Percentiles rank a stretch among this genome's conserved stretches.
These are phyloP conservation scores for Neurospora sp. DNA, from an alignment of 495 filamentous ascomycete species.

Conservation along the genomic window DNA sequence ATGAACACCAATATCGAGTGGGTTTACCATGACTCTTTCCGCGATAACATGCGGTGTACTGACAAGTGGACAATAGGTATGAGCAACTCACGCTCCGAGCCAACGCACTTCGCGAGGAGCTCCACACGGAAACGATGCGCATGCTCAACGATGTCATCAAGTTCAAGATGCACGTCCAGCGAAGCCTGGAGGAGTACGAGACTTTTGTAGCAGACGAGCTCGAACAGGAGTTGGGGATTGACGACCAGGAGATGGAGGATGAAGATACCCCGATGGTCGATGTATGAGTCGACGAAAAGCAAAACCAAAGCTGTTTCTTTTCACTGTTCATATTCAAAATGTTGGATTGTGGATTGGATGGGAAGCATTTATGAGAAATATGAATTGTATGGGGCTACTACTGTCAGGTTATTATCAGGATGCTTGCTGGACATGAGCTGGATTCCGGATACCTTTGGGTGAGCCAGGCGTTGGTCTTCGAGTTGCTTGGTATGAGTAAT, in stretches of 20 bases:
- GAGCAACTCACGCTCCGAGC: slow-evolving; percentile 81
- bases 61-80: slow-evolving; percentile 44
- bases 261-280: slow-evolving; percentile 22
- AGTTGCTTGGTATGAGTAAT: neutral
- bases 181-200: slow-evolving; percentile 84
- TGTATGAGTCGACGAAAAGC: slow-evolving; percentile 10
- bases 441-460: neutral
- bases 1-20: slow-evolving; percentile 95
- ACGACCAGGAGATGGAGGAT: slow-evolving; percentile 27
- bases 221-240: slow-evolving; percentile 61
- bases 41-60: slow-evolving; percentile 6
- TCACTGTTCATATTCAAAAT: neutral
- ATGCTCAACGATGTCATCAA: slow-evolving; percentile 96
- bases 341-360: neutral
- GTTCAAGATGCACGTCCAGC: slow-evolving; percentile 96
- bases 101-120: slow-evolving; percentile 76
- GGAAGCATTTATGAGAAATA: neutral
- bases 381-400: neutral
- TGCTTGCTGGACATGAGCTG: slow-evolving; percentile 1
- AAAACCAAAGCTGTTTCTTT: slow-evolving; percentile 15
- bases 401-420: neutral
- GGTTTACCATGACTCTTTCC: slow-evolving; percentile 16
- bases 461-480: neutral
- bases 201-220: slow-evolving; percentile 85
- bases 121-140: slow-evolving; percentile 91